Evolutionary conservation across 352 stramenopile genomes (phyloP), one percentile per base, ranked within the genome.

Genomic region (Pythium aristosporum): DNA sequence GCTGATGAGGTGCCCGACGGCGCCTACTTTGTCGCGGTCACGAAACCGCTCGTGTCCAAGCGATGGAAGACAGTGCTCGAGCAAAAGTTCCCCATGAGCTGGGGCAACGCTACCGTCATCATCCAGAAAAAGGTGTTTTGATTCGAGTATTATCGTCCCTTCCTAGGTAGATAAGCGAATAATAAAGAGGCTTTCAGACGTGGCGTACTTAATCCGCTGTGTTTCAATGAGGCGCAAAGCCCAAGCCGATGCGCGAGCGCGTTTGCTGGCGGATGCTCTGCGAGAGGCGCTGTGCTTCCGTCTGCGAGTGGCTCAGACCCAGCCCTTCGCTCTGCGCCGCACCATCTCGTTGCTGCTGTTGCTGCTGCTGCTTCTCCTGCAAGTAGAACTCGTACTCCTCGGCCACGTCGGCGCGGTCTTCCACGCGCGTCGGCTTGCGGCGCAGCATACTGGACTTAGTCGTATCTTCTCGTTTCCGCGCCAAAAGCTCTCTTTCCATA

Each of bases 311-410:
- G 39, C 39, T 49, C 23, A 25, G 39, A n/a, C 47, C 50, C 47
- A 53, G 18, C 0, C 20, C 16, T 18, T 28, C 12, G 10, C 18
- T 10, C 30, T 18, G 25, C 8, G 32, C 9, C 39, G 39, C 39
- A 15, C 5, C 39, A 8, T 44, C 15, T 16, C 21, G 42, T 18
- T 54, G 44, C 2, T 53, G 16, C 25, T 63, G 1, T 9, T 59
- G 42, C 23, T 48, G 47, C 39, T 67, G 49, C 52, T 87, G 61
- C 67, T 89, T 91, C 44, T 85, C 74, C 32, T 74, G 61, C 36
- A 88, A 42, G 61, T 92, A 92, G 12, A 58, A 46, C 65, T 88
- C 78, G 74, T 88, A 92, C 73, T 92, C 83, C 12, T 82, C 83
- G 54, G 80, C 74, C 18, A 90, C 79, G 59, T 90, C 79, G 9